These are phyloP conservation scores for Psilocybe mexicana DNA, from an alignment of 1,284 basidiomycete genomes.

Conservation along the genomic window DNA sequence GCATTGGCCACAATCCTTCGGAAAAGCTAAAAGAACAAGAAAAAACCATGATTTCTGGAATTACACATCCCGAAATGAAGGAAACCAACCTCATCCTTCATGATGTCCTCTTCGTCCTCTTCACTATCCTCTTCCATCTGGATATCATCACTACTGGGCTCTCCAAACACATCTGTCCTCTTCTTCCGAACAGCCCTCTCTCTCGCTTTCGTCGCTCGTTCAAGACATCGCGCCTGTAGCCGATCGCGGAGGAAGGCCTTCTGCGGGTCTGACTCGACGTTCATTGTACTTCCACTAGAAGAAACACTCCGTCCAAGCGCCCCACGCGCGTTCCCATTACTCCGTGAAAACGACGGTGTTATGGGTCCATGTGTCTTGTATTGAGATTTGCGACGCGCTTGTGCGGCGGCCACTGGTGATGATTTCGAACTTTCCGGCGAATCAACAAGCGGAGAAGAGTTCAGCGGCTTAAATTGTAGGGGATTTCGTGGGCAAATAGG, in stretches of 20 bases:
- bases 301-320: slow-evolving; percentile 8
- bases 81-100: slow-evolving; percentile 60
- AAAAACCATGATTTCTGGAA: neutral
- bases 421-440: slow-evolving; percentile 34
- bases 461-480: slow-evolving; percentile 35
- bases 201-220: slow-evolving; percentile 56
- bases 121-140: slow-evolving; percentile 56
- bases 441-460: slow-evolving; percentile 48
- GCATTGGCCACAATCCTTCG: slow-evolving; percentile 58
- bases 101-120: slow-evolving; percentile 45
- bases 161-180: slow-evolving; percentile 32
- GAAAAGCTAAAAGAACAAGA: slow-evolving; percentile 49
- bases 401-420: slow-evolving; percentile 42
- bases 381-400: slow-evolving; percentile 43
- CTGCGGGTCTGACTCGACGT: slow-evolving; percentile 30
- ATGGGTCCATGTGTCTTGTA: slow-evolving; percentile 39
- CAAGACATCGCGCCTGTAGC: slow-evolving; percentile 60
- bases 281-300: neutral
- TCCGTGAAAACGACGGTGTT: slow-evolving; percentile 25
- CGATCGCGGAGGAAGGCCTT: slow-evolving; percentile 57
- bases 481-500: slow-evolving; percentile 20
- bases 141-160: slow-evolving; percentile 51
- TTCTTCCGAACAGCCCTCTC: slow-evolving; percentile 45
- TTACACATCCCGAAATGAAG: slow-evolving; percentile 2
- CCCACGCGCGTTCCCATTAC: slow-evolving; percentile 16